These are phyloP conservation scores for Podaxis sp. DNA, from an alignment of 768 basidiomycete genomes.

Conservation along the genomic window DNA sequence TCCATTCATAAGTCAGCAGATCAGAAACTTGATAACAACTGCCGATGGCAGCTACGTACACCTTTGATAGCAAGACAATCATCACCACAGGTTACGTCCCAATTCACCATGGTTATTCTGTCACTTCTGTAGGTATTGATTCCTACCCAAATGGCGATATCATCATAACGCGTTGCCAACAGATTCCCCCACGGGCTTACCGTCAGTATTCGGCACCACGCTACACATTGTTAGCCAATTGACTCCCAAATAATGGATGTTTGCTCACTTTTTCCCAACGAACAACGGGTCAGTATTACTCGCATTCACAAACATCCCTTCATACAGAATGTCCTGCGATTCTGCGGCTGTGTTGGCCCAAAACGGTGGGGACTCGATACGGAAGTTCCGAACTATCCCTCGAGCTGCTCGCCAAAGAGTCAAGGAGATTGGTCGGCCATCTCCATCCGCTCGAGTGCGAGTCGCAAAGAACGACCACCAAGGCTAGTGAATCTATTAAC, in stretches of 20 bases:
- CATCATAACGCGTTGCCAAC: background rate
- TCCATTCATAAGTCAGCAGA: background rate
- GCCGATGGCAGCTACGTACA: constrained; percentile 30
- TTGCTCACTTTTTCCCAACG: constrained; percentile 43
- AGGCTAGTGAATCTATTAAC: constrained; percentile 26
- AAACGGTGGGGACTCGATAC: constrained; percentile 54
- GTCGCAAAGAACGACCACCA: constrained; percentile 61
- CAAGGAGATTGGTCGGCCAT: constrained; percentile 56
- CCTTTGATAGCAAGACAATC: constrained; percentile 67
- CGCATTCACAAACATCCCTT: constrained; percentile 59
- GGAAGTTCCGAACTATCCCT: constrained; percentile 45
- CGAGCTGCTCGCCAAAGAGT: constrained; percentile 45
- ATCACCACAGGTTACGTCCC: constrained; percentile 63
- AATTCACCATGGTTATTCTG: constrained; percentile 45
- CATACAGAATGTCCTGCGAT: constrained; percentile 45
- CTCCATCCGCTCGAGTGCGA: constrained; percentile 46
- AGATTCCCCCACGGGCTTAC: constrained; percentile 23
- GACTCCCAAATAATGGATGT: background rate
- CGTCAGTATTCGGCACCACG: constrained; percentile 61
- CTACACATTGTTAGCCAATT: constrained; percentile 23
- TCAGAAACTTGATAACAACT: background rate
- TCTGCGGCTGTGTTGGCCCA: constrained; percentile 59
- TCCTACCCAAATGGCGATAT: constrained; percentile 17
- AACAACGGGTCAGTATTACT: constrained; percentile 52
- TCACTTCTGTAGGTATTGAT: constrained; percentile 57